Evolutionary conservation across 1,284 basidiomycete genomes (phyloP).

Genomic region (Ceratobasidium sp.): DNA sequence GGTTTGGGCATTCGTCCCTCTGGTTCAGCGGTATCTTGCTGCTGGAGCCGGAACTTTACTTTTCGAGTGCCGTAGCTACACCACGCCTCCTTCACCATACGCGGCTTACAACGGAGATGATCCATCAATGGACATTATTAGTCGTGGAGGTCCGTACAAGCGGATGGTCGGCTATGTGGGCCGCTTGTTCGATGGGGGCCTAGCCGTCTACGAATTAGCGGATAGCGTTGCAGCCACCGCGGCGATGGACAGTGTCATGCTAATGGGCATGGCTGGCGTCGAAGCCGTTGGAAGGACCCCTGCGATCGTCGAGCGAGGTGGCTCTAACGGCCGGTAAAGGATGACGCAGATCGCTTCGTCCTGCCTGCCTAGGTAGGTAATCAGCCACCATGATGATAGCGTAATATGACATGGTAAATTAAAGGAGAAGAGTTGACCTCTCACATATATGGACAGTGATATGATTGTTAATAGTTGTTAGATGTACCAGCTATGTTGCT

Average conservation of each 20-base stretch:
- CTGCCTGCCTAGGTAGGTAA: neutral
- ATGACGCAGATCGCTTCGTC: neutral
- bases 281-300: conserved; percentile 32
- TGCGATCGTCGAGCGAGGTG: conserved; percentile 31
- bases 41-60: conserved; percentile 28
- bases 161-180: conserved; percentile 35
- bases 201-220: conserved; percentile 28
- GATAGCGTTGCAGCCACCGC: conserved; percentile 33
- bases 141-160: conserved; percentile 31
- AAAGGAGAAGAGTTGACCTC: conserved; percentile 8
- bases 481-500: conserved; percentile 5
- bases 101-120: conserved; percentile 8
- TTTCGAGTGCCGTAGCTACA: conserved; percentile 33
- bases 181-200: conserved; percentile 19
- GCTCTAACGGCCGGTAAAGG: conserved; percentile 20
- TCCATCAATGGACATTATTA: conserved; percentile 25
- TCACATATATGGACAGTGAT: neutral
- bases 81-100: conserved; percentile 16
- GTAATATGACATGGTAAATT: conserved; percentile 36
- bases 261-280: conserved; percentile 35
- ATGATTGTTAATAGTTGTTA: conserved; percentile 13
- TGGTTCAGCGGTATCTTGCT: conserved; percentile 29
- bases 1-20: conserved; percentile 28
- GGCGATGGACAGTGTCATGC: conserved; percentile 36
- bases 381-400: conserved; percentile 33